Conservation (phyloP, 2,329 filamentous ascomycete species). For the Cladosporium sp. region DNA sequence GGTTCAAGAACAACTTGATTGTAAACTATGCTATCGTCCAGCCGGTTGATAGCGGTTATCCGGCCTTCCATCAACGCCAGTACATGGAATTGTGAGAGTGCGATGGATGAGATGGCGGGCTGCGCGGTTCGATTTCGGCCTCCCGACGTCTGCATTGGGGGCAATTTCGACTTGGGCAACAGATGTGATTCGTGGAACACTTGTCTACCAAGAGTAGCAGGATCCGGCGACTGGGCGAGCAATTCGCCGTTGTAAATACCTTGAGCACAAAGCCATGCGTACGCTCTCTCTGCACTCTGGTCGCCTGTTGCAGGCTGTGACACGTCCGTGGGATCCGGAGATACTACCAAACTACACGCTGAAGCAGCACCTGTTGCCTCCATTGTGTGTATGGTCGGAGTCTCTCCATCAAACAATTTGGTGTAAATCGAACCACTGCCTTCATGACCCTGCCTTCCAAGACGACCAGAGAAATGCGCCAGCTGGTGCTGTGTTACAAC, state of each 20-base stretch:
- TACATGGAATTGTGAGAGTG: slow-evolving; percentile 91
- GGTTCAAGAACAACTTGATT: slow-evolving; percentile 80
- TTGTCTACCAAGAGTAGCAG: slow-evolving; percentile 64
- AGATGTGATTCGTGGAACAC: slow-evolving; percentile 77
- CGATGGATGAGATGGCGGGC: slow-evolving; percentile 73
- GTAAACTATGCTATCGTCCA: slow-evolving; percentile 81
- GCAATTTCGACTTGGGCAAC: slow-evolving; percentile 68
- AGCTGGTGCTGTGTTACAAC: slow-evolving; percentile 74
- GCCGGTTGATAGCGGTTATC: slow-evolving; percentile 77
- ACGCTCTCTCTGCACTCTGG: slow-evolving; percentile 58
- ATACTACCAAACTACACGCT: slow-evolving; percentile 61
- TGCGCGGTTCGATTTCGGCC: slow-evolving; percentile 62
- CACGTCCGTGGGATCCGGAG: slow-evolving; percentile 57
- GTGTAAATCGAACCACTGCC: slow-evolving; percentile 82
- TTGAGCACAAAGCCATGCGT: slow-evolving; percentile 85
- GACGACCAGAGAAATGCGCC: slow-evolving; percentile 75
- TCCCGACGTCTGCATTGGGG: slow-evolving; percentile 60
- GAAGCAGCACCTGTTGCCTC: slow-evolving; percentile 59
- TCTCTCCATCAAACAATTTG: slow-evolving; percentile 81
- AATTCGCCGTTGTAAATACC: slow-evolving; percentile 86
- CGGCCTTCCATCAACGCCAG: slow-evolving; percentile 76
- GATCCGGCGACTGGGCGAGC: slow-evolving; percentile 51
- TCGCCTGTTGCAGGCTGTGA: slow-evolving; percentile 18
- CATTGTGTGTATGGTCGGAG: slow-evolving; percentile 71
- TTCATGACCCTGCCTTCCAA: slow-evolving; percentile 68